These are phyloP conservation scores for Tylopilus cervinicoccineus DNA, from an alignment of 768 basidiomycete genomes.

Conservation along the genomic window DNA sequence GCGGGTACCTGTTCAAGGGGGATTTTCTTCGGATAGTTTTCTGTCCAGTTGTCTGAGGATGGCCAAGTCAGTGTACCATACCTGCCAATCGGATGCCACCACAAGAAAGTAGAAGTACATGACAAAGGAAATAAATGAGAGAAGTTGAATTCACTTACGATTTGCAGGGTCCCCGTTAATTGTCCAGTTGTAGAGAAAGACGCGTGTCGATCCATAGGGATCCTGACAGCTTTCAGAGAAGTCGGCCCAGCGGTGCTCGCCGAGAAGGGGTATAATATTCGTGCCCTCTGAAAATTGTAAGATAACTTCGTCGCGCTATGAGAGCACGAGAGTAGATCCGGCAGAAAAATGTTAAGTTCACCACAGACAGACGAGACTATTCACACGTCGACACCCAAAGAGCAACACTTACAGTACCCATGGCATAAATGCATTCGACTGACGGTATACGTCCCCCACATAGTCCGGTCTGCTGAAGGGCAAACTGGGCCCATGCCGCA, in stretches of 20 bases:
- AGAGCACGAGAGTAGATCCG: background rate
- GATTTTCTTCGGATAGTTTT: conserved; percentile 15
- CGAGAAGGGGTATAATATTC: conserved; percentile 25
- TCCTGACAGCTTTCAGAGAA: background rate
- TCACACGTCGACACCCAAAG: background rate
- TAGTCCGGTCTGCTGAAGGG: conserved; percentile 20
- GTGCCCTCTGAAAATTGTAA: conserved; percentile 25
- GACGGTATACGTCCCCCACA: conserved; percentile 8
- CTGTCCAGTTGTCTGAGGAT: conserved; percentile 25
- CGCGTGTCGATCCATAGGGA: conserved; percentile 15
- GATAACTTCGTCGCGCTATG: conserved; percentile 28
- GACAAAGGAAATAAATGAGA: background rate
- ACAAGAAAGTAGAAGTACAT: background rate
- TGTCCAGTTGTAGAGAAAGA: conserved; percentile 30
- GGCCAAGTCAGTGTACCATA: background rate
- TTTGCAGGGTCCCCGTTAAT: conserved; percentile 29
- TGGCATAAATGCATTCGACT: conserved; percentile 24
- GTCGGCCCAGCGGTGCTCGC: conserved; percentile 23
- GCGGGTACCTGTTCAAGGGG: conserved; percentile 11
- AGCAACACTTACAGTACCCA: conserved; percentile 29
- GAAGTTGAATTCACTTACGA: conserved; percentile 17
- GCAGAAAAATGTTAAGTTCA: background rate
- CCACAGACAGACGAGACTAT: no score
- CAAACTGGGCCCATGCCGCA: conserved; percentile 22
- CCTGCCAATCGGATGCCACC: background rate